phyloP scores from a whole-genome alignment of 2,329 filamentous ascomycete genomes.

The Knoxdaviesia capensis region DNA sequence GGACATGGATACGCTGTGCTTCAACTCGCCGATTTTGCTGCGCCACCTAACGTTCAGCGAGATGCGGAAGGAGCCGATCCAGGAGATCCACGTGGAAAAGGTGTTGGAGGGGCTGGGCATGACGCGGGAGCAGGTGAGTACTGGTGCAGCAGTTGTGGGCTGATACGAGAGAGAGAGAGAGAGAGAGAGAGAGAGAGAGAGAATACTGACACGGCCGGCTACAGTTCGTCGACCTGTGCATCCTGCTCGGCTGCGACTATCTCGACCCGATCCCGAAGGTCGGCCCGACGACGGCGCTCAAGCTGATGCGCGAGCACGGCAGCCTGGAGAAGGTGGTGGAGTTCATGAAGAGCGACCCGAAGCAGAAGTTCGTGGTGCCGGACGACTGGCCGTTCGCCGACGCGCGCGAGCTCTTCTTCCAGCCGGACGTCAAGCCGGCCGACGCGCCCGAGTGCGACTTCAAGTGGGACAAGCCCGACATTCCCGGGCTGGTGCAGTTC shows the following conservation, averaged over 20 bases:
- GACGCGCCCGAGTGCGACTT: constrained; percentile 83
- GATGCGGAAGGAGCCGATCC: constrained; percentile 92
- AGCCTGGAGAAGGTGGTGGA: constrained; percentile 75
- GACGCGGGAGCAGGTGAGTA: constrained; percentile 59
- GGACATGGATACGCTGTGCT: constrained; percentile 97
- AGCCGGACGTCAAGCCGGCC: constrained; percentile 70
- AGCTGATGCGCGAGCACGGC: constrained; percentile 83
- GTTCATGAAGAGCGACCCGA: constrained; percentile 52
- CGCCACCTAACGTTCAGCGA: constrained; percentile 93
- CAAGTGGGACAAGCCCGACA: constrained; percentile 89
- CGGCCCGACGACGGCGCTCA: constrained; percentile 77
- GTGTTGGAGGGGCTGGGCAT: constrained; percentile 75
- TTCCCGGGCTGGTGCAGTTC: constrained; percentile 76
- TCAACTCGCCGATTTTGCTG: constrained; percentile 76
- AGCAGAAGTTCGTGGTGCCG: constrained; percentile 65
- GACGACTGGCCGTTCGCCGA: constrained; percentile 96
- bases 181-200: no score
- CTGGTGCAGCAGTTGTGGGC: neutral
- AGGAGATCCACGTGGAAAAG: constrained; percentile 77
- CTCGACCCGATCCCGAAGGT: constrained; percentile 91
- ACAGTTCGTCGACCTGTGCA: constrained; percentile 93
- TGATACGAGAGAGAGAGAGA: no score
- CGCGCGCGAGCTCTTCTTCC: constrained; percentile 76
- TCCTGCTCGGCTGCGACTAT: constrained; percentile 93
- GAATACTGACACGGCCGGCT: no score